These are phyloP conservation scores for Penicillium mononematosum DNA, from an alignment of 495 filamentous ascomycete species.

Conservation along the genomic window DNA sequence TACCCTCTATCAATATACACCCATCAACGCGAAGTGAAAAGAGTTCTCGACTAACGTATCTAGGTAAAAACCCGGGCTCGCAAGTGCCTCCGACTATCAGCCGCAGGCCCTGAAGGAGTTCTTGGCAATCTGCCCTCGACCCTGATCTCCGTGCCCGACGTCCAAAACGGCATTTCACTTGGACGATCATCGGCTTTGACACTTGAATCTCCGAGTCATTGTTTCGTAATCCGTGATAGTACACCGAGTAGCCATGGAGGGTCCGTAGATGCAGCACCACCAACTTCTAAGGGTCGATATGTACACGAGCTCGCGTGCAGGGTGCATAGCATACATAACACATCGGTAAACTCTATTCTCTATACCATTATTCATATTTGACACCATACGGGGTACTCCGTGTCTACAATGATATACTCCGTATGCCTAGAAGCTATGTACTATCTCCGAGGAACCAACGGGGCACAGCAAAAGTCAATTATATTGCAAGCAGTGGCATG, in stretches of 20 bases:
- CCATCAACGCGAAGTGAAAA: not conserved
- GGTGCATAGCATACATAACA: no score
- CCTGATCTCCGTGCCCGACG: slow-evolving; percentile 18
- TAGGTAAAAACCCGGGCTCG: not conserved
- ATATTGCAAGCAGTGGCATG: not conserved
- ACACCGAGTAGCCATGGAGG: not conserved
- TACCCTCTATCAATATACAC: not conserved
- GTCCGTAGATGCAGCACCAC: no score
- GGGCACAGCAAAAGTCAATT: slow-evolving; percentile 5
- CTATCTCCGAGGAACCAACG: slow-evolving; percentile 2
- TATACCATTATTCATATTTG: not conserved
- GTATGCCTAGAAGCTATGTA: no score
- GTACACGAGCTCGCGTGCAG: no score
- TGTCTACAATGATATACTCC: no score
- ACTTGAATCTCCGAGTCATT: not conserved
- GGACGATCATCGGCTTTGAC: not conserved
- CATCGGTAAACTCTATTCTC: no score
- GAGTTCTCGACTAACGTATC: not conserved
- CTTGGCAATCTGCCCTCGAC: slow-evolving; percentile 18
- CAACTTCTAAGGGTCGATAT: no score
- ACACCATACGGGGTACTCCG: no score
- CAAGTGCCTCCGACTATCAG: slow-evolving; percentile 17
- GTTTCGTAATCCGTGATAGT: not conserved
- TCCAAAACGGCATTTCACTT: slow-evolving; percentile 5
- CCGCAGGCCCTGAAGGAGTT: slow-evolving; percentile 25